Base-by-base conservation (phyloP, 1,139 yeast species). In the Kodamaea anthophila region DNA sequence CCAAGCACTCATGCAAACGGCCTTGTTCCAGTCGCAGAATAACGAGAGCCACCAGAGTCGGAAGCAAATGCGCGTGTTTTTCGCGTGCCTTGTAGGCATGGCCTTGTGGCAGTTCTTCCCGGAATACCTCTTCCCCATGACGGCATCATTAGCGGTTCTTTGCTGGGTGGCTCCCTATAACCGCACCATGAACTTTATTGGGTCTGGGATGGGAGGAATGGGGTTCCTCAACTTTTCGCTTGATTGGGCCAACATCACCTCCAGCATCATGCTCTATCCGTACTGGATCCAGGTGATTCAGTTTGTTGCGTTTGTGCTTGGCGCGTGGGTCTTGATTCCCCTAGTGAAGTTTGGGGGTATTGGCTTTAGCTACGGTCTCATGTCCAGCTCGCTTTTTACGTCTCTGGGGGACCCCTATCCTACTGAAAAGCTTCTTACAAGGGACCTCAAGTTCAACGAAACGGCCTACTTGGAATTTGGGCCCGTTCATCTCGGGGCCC, bases 401-500 rank as follows among this genome's bases (percentile, higher is more conserved):
- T 14, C 32, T 2, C 39, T 35, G 21, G 51, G 51, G 5, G 23
- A 31, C 2, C 24, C 23, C 3, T 46, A 46, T 23, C 51, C 51
- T 1, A 41, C 44, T 3, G 30, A 36, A 3, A 33, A 43, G 26
- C 39, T 46, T 4, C 31, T 46, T 15, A 43, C 46, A 1, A 18
- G 32, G 3, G 41, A 43, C 15, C 39, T 38, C 26, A 34, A 28
- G 9, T 35, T 46, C 9, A 44, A 46, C 16, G 13, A 18, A n/a
- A 43, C 48, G 1, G 51, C 48, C 2, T 44, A 43, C 26, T 39
- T 37, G n/a, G 13, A 23, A 5, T 39, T 36, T 18, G 51, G 51
- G 1, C 47, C 48, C 2, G 46, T 44, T 4, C 40, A 38, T 21
- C 34, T 55, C 29, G 74, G 74, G 0, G 59, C 70, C 4, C 74